Conservation (phyloP, 2,329 filamentous ascomycete species). For the Blastomyces percursus region DNA sequence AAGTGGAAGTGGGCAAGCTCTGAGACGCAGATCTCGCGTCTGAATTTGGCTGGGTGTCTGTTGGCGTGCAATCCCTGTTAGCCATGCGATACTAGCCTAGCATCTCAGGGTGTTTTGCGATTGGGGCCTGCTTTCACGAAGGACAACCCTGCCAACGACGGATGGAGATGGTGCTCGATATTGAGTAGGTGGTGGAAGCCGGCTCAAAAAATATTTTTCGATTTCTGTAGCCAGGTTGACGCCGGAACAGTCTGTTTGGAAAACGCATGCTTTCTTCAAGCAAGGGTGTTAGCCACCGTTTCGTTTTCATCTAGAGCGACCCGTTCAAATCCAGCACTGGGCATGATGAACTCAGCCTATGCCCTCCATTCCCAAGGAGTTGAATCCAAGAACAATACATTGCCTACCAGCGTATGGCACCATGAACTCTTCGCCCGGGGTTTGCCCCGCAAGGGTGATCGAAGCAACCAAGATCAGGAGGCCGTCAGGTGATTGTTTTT, state of each 20-base stretch:
- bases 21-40: background rate
- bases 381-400: background rate
- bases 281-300: background rate
- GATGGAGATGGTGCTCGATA: background rate
- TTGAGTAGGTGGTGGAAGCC: too few relatives aligned
- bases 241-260: background rate
- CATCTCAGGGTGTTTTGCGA: background rate
- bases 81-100: background rate
- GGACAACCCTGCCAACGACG: background rate
- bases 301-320: background rate
- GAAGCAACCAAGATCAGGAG: background rate
- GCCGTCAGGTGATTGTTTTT: background rate
- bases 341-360: background rate
- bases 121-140: background rate
- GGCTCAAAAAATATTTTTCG: too few relatives aligned
- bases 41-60: background rate
- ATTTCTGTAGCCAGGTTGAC: background rate
- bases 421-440: background rate
- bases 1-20: background rate
- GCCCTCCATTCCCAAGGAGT: background rate
- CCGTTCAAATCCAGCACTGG: background rate
- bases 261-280: background rate
- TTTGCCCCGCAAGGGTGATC: background rate
- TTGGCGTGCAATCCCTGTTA: background rate
- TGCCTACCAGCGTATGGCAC: background rate